Conservation (phyloP, 305 asterid species). For the Fraxinus angustifolia region DNA sequence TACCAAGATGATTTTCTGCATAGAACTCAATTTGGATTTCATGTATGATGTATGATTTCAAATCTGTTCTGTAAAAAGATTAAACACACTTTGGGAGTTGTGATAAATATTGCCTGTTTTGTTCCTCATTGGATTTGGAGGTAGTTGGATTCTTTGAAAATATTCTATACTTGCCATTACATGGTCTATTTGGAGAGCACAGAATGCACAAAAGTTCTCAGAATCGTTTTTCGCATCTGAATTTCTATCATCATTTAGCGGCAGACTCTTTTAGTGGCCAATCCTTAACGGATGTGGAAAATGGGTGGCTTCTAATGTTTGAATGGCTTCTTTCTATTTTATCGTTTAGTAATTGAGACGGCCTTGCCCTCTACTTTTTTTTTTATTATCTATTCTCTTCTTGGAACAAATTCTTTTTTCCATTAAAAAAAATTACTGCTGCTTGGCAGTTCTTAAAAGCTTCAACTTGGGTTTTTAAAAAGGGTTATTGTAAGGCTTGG, state of each 20-base stretch:
- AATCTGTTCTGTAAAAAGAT: background rate
- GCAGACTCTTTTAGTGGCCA: background rate
- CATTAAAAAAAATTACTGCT: background rate
- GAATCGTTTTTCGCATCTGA: background rate
- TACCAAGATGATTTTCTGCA: slow-evolving; percentile 8
- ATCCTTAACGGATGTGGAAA: slow-evolving; percentile 4
- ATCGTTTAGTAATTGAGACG: background rate
- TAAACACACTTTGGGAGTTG: background rate
- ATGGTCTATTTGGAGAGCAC: background rate
- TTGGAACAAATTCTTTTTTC: background rate
- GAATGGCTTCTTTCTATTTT: background rate
- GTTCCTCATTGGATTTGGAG: background rate
- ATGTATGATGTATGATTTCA: background rate
- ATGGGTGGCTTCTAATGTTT: background rate
- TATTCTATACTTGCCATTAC: background rate
- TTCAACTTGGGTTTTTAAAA: background rate
- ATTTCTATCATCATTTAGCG: background rate
- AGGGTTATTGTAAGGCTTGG: background rate
- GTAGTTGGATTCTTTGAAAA: background rate
- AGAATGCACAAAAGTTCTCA: background rate
- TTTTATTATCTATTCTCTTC: background rate
- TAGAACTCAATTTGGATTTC: background rate
- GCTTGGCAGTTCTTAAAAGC: background rate
- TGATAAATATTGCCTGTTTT: background rate
- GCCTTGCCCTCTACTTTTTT: background rate